Evolutionary conservation across 2,329 filamentous ascomycete genomes (phyloP).

Genomic region (Emydomyces testavorans): DNA sequence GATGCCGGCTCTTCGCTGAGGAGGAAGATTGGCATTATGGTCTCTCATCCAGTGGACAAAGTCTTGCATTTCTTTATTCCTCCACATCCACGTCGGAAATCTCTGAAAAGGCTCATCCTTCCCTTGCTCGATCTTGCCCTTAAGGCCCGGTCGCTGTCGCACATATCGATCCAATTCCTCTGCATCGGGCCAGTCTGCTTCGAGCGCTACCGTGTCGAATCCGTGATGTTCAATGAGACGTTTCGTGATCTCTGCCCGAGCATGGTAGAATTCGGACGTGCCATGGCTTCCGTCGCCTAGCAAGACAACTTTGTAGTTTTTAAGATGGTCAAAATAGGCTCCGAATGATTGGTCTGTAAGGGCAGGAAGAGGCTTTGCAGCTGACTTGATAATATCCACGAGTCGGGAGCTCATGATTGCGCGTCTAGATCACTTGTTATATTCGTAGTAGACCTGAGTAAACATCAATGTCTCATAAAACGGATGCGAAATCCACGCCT

Average conservation of each 20-base stretch:
- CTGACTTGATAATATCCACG: constrained; percentile 26
- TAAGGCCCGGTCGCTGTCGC: constrained; percentile 33
- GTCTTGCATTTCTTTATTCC: constrained; percentile 42
- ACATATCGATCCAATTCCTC: constrained; percentile 43
- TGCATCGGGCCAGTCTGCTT: constrained; percentile 46
- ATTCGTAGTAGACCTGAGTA: background rate
- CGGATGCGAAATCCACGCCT: too few species aligned
- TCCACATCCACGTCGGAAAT: constrained; percentile 48
- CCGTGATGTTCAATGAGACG: constrained; percentile 40
- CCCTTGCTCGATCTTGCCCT: constrained; percentile 23
- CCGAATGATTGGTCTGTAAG: constrained; percentile 30
- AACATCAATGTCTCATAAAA: too few species aligned
- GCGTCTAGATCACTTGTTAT: background rate
- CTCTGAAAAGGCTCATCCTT: constrained; percentile 36
- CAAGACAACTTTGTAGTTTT: constrained; percentile 33
- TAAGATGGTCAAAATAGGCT: constrained; percentile 34
- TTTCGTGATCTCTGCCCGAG: constrained; percentile 43
- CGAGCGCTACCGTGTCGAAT: constrained; percentile 42
- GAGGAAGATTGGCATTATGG: constrained; percentile 29
- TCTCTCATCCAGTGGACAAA: constrained; percentile 43
- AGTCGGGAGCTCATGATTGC: constrained; percentile 21
- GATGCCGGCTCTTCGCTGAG: constrained; percentile 31
- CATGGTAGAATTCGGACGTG: constrained; percentile 45
- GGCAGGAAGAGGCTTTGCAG: constrained; percentile 29
- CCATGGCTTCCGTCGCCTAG: constrained; percentile 42